Evolutionary conservation across 129 eudicot species (phyloP).

Genomic region (Pulicaria dysenterica): DNA sequence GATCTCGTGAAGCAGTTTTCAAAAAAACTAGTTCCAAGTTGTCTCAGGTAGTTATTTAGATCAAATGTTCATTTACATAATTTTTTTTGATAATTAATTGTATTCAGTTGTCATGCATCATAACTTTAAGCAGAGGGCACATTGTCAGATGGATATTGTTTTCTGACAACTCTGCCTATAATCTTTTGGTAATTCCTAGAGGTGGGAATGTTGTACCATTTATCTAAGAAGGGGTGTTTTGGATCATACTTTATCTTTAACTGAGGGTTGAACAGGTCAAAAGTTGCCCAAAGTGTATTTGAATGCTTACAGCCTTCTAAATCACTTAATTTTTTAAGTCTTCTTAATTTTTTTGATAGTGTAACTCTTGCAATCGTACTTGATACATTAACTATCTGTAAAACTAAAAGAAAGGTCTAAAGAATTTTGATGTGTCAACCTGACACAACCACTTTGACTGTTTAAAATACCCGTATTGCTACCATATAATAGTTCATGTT

Average conservation of each 20-base stretch:
- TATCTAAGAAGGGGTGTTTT: not conserved
- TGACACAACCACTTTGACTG: not conserved
- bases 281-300: not conserved
- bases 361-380: not conserved
- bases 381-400: conserved; percentile 1
- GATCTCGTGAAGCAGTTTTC: conserved; percentile 47
- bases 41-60: conserved; percentile 57
- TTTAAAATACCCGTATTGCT: not conserved
- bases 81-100: not conserved
- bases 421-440: conserved; percentile 6
- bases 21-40: conserved; percentile 57
- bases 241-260: not conserved
- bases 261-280: not conserved
- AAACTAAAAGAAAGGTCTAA: conserved; percentile 6
- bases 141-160: not conserved
- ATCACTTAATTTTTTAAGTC: not conserved
- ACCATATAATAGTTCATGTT: conserved; percentile 34
- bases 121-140: not conserved
- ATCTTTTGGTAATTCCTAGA: conserved; percentile 9
- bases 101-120: not conserved
- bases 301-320: not conserved
- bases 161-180: not conserved
- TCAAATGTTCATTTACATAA: not conserved
- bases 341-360: not conserved
- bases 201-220: not conserved